Conservation (phyloP, 2,329 filamentous ascomycete species). For the Exophiala oligosperma region DNA sequence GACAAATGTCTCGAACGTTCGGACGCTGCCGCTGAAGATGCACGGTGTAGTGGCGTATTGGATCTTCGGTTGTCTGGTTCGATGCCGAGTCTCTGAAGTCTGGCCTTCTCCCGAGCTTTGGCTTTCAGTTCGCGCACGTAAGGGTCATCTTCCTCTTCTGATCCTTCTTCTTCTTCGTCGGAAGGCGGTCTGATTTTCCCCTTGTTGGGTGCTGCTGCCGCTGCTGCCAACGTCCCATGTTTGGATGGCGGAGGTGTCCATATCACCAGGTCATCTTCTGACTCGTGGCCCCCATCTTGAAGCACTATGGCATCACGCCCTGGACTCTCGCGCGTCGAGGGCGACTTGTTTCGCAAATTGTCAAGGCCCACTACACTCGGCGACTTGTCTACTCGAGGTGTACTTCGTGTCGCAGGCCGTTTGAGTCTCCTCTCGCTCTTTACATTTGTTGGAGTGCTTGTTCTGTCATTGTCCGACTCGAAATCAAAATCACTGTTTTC, state of each 20-base stretch:
- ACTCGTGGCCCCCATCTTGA: slow-evolving; percentile 14
- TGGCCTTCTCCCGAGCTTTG: slow-evolving; percentile 42
- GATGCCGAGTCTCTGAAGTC: slow-evolving; percentile 31
- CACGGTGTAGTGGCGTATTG: slow-evolving; percentile 2
- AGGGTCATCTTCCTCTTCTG: slow-evolving; percentile 35
- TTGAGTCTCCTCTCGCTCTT: slow-evolving; percentile 1
- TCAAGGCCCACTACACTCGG: slow-evolving; percentile 4
- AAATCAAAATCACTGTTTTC: slow-evolving; percentile 22
- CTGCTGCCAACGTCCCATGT: background rate
- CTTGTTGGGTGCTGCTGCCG: background rate
- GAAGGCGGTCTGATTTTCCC: background rate
- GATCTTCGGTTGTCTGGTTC: slow-evolving; percentile 3
- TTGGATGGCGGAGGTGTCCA: background rate
- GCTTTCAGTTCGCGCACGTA: slow-evolving; percentile 45
- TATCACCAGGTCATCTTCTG: slow-evolving; percentile 20
- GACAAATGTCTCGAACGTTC: slow-evolving; percentile 2
- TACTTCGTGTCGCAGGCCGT: slow-evolving; percentile 18
- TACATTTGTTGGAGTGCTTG: background rate
- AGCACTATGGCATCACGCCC: slow-evolving; percentile 2
- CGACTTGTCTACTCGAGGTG: slow-evolving; percentile 11
- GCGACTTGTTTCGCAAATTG: background rate
- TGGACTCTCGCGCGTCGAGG: background rate
- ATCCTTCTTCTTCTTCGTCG: slow-evolving; percentile 26
- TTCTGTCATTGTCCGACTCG: background rate
- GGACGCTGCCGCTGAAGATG: background rate